Base-by-base conservation (phyloP, 805 yeast species). In the Maudiozyma saulgeensis region DNA sequence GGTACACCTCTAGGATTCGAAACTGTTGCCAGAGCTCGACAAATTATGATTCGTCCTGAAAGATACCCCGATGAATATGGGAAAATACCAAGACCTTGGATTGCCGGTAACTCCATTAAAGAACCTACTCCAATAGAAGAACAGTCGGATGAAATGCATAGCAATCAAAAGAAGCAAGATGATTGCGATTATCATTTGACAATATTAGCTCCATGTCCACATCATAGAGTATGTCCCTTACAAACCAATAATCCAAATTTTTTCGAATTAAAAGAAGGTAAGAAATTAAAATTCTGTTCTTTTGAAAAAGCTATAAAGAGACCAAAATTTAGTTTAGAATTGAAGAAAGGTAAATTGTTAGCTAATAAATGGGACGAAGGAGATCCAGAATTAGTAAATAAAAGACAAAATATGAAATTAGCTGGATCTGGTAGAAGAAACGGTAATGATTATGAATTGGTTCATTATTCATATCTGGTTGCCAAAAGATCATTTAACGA, bases 1-100 rank as follows among this genome's bases (percentile, higher is more conserved):
- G 99, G 99, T 2, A 86, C 84, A 49, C 87, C 97, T 0, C 61
- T 81, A 32, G 98, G 98, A 0, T 87, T 87, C 61, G 99, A 93
- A 66, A 74, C 80, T 2, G 76, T 89, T 50, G 95, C 96, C 0
- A 73, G 96, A 48, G 96, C 97, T 4, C 75, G 99, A 59, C 96
- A 91, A 63, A 68, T 87, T 4, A 79, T 88, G 77, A 69, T 91
- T n/a, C 79, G 98, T 56, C 96, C 97, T 0, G 95, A 84, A 56
- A 76, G 78, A 6, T 73, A 72, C 56, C 72, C 67, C 6, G 66
- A 67, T 12, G 84, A 80, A 54, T 61, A 67, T 39, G 83, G 83
- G 0, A 82, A 82, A 58, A 74, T 81, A 32, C 89, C 93, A 32
- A 71, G 89, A 56, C 84, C 87, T 1, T 85, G 81, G 66, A 70